These are phyloP conservation scores for Fusarium cicatricum DNA, from an alignment of 2,329 filamentous ascomycete genomes.

Conservation along the genomic window DNA sequence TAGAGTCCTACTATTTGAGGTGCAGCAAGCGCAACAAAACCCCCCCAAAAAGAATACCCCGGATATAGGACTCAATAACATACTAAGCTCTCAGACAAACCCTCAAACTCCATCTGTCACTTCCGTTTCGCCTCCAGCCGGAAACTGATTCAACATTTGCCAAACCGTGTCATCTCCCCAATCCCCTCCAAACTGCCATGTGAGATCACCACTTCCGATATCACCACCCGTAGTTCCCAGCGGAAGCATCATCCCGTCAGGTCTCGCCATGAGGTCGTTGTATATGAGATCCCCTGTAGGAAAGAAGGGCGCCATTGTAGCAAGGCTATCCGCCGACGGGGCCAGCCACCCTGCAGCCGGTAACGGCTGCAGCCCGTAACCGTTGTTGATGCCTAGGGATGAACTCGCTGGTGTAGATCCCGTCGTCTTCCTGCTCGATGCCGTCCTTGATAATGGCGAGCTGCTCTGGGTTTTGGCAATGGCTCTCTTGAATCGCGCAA, in stretches of 20 bases:
- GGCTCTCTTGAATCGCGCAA: conserved; percentile 61
- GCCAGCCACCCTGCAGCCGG: conserved; percentile 49
- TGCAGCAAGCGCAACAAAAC: background rate
- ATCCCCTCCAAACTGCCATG: conserved; percentile 64
- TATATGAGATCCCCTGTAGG: conserved; percentile 65
- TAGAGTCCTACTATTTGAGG: background rate
- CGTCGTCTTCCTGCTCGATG: conserved; percentile 1
- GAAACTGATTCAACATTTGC: conserved; percentile 62
- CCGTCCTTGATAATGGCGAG: conserved; percentile 17
- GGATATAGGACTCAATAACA: background rate
- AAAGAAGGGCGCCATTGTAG: conserved; percentile 62
- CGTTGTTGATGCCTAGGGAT: conserved; percentile 7
- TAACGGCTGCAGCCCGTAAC: conserved; percentile 5
- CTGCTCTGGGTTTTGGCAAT: conserved; percentile 46
- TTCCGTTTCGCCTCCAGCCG: conserved; percentile 37
- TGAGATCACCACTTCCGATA: conserved; percentile 22
- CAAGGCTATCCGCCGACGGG: conserved; percentile 58
- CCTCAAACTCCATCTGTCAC: conserved; percentile 8
- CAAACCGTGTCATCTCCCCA: conserved; percentile 65
- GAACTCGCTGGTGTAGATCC: conserved; percentile 29
- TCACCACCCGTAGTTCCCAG: conserved; percentile 16
- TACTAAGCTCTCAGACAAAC: background rate
- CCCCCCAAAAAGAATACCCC: no score
- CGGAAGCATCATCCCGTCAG: conserved; percentile 39
- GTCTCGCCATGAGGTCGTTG: conserved; percentile 61